Evolutionary conservation across 1,139 yeast genomes (phyloP).

Genomic region (Magnusiomyces ingens): DNA sequence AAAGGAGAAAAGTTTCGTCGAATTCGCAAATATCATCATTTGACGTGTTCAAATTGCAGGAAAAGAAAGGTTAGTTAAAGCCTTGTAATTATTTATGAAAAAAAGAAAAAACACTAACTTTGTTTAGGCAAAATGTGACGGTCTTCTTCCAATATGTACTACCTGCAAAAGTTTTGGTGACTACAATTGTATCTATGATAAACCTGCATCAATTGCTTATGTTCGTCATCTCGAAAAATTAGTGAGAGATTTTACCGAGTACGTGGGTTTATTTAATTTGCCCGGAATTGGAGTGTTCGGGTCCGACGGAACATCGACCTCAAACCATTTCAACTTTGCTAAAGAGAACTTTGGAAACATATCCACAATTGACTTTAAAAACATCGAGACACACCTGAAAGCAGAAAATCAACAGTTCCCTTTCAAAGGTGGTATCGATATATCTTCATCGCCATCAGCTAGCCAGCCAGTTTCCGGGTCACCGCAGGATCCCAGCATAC

Average conservation of each 20-base stretch:
- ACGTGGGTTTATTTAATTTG: background rate
- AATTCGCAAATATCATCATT: constrained; percentile 14
- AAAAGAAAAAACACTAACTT: background rate
- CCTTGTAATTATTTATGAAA: background rate
- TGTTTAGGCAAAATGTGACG: constrained; percentile 16
- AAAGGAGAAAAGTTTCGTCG: constrained; percentile 1
- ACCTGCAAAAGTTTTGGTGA: constrained; percentile 15
- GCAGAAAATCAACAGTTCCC: background rate
- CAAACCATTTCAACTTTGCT: background rate
- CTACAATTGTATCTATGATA: constrained; percentile 13
- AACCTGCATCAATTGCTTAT: constrained; percentile 17
- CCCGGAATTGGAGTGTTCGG: background rate
- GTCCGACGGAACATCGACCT: background rate
- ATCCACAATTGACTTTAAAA: background rate
- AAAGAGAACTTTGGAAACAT: background rate
- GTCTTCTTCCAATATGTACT: constrained; percentile 14
- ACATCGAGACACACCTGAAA: background rate
- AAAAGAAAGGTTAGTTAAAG: constrained; percentile 14
- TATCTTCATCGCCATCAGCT: background rate
- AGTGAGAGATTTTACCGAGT: constrained; percentile 12
- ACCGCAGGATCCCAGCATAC: too few relatives aligned
- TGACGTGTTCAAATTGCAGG: constrained; percentile 16
- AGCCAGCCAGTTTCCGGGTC: background rate
- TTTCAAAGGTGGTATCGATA: background rate
- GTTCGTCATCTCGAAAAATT: constrained; percentile 15